Evolutionary conservation across 1,284 basidiomycete species (phyloP), one percentile per base, ranked within the genome.

Genomic region (Trametes pubescens): DNA sequence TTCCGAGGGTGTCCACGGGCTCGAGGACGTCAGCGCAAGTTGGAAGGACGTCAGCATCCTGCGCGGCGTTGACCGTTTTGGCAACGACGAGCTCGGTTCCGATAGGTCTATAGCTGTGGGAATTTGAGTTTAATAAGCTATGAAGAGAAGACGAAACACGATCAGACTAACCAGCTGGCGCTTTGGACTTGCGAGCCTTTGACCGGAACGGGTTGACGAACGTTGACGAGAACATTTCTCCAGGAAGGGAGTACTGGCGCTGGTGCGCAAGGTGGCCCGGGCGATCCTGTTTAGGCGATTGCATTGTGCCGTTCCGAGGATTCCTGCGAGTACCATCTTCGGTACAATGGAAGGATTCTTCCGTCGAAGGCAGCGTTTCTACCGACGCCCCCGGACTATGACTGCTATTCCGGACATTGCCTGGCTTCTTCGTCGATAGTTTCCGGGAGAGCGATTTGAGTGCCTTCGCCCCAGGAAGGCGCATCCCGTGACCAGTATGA

Each of bases 191-290:
- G 46, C 69, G 71, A n/a, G 62, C 44, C 21, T 56, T 64, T 43
- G 57, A 38, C 47, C 65, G 66, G 61, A 74, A 72, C 16, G 72
- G 69, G 48, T 69, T 70, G 14, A 70, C 67, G 59, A 74, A 72
- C 13, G 62, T 59, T n/a, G 65, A 61, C 5, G 64, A 66, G 37
- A 71, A 65, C 22, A 65, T 49, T 54, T 71, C 71, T 13, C 58
- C 63, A 2, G 61, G 56, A 2, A 38, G 18, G 48, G 65, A 52
- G 47, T 44, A 47, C 32, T 64, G n/a, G 14, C 55, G 35, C 29
- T 52, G 38, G 48, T 58, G 64, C 51, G 51, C 38, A 34, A 62
- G 55, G 32, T 62, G 54, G 10, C 37, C 57, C 1, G 57, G 46
- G 18, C 53, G 61, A 24, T 59, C 56, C 4, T 47, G 46, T 21